Conservation (phyloP, 768 basidiomycete genomes). For the Suillus americanus region DNA sequence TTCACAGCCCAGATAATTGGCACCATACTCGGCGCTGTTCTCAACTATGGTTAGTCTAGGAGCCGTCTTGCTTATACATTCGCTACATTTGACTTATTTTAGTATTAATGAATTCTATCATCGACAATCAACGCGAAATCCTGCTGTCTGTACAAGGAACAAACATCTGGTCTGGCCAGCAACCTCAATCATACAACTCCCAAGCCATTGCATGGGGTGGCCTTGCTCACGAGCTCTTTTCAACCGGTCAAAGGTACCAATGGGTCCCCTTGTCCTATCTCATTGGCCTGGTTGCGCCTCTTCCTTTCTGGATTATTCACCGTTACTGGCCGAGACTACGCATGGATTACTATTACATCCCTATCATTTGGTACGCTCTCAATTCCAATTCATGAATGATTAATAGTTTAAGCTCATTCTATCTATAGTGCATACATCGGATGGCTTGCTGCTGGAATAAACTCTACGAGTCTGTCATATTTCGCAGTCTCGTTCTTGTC, state of each 20-base stretch:
- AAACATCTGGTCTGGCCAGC: conserved; percentile 33
- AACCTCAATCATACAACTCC: conserved; percentile 30
- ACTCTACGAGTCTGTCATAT: conserved; percentile 20
- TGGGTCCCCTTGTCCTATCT: conserved; percentile 41
- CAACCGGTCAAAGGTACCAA: conserved; percentile 28
- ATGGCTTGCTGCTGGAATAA: conserved; percentile 26
- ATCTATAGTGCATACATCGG: conserved; percentile 18
- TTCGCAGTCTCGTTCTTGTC: conserved; percentile 31
- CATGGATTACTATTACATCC: conserved; percentile 28
- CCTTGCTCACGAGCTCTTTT: conserved; percentile 35
- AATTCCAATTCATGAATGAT: not conserved
- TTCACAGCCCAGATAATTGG: conserved; percentile 60
- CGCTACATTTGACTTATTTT: conserved; percentile 14
- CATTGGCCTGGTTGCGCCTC: conserved; percentile 33
- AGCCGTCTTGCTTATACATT: not conserved
- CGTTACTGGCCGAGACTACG: conserved; percentile 33
- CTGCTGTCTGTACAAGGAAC: conserved; percentile 57
- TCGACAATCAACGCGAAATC: conserved; percentile 49
- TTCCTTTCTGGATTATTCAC: conserved; percentile 43
- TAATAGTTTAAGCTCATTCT: not conserved
- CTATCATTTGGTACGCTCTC: conserved; percentile 26
- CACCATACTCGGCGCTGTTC: conserved; percentile 49
- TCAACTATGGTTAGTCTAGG: conserved; percentile 45
- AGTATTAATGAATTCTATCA: conserved; percentile 61
- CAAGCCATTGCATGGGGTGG: conserved; percentile 41